Base-by-base conservation (phyloP, 768 basidiomycete species). In the Suillus bovinus region DNA sequence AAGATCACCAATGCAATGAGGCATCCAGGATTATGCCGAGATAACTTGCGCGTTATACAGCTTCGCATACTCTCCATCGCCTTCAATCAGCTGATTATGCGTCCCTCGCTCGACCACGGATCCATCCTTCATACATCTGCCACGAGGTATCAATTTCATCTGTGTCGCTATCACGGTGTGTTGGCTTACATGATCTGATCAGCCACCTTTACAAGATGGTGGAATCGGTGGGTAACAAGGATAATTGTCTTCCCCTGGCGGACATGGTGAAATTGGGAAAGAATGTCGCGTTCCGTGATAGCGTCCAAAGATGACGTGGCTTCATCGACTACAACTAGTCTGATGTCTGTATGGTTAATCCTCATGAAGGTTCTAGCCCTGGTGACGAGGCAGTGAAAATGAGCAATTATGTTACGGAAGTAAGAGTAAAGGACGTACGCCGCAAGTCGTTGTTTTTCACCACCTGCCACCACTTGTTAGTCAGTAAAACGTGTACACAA, bases 221-320 rank as follows among this genome's bases (percentile, higher is more conserved):
- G 80, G 61, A 85, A 84, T 3, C 82, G 77, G 66, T 88, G 86
- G 0, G 83, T 84, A 8, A 86, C 83, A 47, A 85, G 78, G 14
- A 88, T 72, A 71, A 84, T 54, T 22, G 85, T 87, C 71, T 81
- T 85, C 1, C 81, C 84, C 14, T 72, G 67, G 5, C 81, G 76
- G 31, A 69, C 64, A 1, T 68, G 65, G 4, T 75, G 71, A 38
- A 86, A 69, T 11, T 73, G 71, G 17, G 76, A 65, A 58, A 86
- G 78, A 13, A 87, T 72, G 1, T 79, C 72, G 16, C 76, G 78
- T 68, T 89, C 87, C 0, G 78, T 81, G 49, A 81, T 71, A 10
- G 87, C 79, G 58, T 88, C 87, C 44, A 87, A 65, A 3, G 83
- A 80, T 0, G 85, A 84, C 42, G 79, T 85, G 0, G 86, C 85